Evolutionary conservation across 202 grass and related monocot species (phyloP).

Genomic region (Alloteropsis angusta): DNA sequence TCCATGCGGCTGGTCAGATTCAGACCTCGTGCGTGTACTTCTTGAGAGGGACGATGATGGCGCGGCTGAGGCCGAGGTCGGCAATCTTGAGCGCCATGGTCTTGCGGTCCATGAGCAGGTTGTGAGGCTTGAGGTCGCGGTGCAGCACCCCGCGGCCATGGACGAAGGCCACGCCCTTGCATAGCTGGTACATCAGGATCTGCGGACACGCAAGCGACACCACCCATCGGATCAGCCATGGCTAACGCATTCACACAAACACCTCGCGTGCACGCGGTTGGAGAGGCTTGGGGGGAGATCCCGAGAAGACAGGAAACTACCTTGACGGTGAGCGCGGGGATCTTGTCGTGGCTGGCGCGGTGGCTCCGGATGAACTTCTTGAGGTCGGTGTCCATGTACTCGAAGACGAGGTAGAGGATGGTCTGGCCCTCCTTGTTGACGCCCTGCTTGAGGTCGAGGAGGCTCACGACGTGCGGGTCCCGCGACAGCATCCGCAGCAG

Average conservation of each 20-base stretch:
- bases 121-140: constrained; percentile 89
- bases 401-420: constrained; percentile 88
- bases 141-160: constrained; percentile 85
- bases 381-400: constrained; percentile 96
- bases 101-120: constrained; percentile 92
- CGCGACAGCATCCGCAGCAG: constrained; percentile 92
- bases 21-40: constrained; percentile 93
- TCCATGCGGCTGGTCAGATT: not conserved
- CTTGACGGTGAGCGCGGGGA: constrained; percentile 54
- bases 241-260: constrained; percentile 11
- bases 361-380: constrained; percentile 88
- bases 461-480: constrained; percentile 80
- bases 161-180: constrained; percentile 81
- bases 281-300: too few relatives aligned
- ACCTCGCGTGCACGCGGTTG: not conserved
- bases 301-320: too few relatives aligned
- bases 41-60: constrained; percentile 75
- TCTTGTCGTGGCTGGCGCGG: constrained; percentile 54
- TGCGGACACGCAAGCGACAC: constrained; percentile 7
- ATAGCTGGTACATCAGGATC: constrained; percentile 95
- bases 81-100: constrained; percentile 94
- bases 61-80: constrained; percentile 79
- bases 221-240: not conserved
- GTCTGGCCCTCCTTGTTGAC: constrained; percentile 78
- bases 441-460: constrained; percentile 89